Conservation (phyloP, 306 rosid genomes). For the Lablab purpureus region DNA sequence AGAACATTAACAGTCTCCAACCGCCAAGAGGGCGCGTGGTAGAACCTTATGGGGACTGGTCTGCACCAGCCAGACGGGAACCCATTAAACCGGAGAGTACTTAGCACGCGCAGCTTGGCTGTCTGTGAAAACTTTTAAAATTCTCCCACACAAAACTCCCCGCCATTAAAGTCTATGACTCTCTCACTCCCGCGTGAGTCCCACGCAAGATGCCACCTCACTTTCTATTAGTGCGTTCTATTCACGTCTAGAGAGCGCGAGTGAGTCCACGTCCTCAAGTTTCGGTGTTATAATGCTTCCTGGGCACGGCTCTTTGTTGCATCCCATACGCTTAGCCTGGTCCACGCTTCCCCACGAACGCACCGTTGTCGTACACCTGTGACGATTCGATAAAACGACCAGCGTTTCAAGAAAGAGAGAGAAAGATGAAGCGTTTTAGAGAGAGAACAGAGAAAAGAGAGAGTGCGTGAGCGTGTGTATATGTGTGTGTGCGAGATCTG, state of each 20-base stretch:
- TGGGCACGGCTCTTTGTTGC: slow-evolving; percentile 62
- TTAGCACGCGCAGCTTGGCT: slow-evolving; percentile 28
- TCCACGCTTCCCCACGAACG: slow-evolving; percentile 57
- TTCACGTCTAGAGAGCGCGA: accelerated
- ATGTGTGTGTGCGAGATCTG: slow-evolving; percentile 65
- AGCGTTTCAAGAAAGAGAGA: slow-evolving; percentile 52
- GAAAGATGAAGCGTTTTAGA: slow-evolving; percentile 53
- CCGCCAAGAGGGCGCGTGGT: slow-evolving; percentile 43
- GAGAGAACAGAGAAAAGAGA: slow-evolving; percentile 60
- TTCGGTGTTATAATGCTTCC: slow-evolving; percentile 56
- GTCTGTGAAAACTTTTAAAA: slow-evolving; percentile 49
- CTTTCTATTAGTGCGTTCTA: background rate
- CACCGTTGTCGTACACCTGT: slow-evolving; percentile 78
- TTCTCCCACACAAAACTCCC: slow-evolving; percentile 44
- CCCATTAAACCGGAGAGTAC: slow-evolving; percentile 3
- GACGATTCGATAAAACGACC: slow-evolving; percentile 63
- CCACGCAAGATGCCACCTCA: background rate
- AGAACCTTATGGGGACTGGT: background rate
- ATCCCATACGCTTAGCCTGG: slow-evolving; percentile 65
- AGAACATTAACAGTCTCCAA: slow-evolving; percentile 9
- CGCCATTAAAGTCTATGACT: slow-evolving; percentile 43
- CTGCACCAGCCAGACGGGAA: background rate
- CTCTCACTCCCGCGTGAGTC: accelerated
- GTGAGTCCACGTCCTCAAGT: slow-evolving; percentile 51
- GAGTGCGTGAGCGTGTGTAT: background rate